Base-by-base conservation (phyloP, 2,329 filamentous ascomycete genomes). In the Penicillium sp. region DNA sequence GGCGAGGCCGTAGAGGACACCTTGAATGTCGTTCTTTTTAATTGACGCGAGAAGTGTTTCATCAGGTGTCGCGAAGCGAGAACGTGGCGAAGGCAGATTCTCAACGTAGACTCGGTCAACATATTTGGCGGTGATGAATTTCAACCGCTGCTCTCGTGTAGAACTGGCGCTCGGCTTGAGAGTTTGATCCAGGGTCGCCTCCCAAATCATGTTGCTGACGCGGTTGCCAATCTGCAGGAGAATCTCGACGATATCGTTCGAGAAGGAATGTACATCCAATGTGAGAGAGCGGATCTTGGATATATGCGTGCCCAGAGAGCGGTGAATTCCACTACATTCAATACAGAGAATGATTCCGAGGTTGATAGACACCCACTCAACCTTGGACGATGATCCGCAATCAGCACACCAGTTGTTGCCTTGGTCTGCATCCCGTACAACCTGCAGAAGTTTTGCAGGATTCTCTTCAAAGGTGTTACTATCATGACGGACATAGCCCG, bases 311-410 rank as follows among this genome's bases (percentile, higher is more conserved):
- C 94, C 94, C 4, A 99, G 83, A 1, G 93, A 97, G 42, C 94
- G 87, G 75, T 99, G 94, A 61, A 99, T 97, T 62, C 94, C 94
- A 72, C 93, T 96, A 77, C 94, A 99, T 75, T 99, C 93, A 72
- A 97, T 97, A 78, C 94, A 99, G 21, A 99, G 83, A 53, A 99
- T 88, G 59, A 99, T 96, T 45, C 91, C 94, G 5, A 99, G 82
- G 69, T 99, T 99, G 77, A 99, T 96, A 0, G 94, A 97, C 29
- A 97, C 94, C 94, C 94, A 99, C 75, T 99, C 94, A 23, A 96
- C 93, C 78, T 97, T 97, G 70, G 87, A 85, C 35, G 89, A 89
- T 8, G 92, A 96, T 12, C 91, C 90, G 71, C 94, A 99, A 73
- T 99, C 94, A 17, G 94, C 94, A 72, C 94, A 99, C 84, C 89